Percentiles rank a stretch among this genome's conserved stretches.
These are phyloP conservation scores for Diatrype stigma DNA, from an alignment of 2,329 filamentous ascomycete genomes.

Conservation along the genomic window DNA sequence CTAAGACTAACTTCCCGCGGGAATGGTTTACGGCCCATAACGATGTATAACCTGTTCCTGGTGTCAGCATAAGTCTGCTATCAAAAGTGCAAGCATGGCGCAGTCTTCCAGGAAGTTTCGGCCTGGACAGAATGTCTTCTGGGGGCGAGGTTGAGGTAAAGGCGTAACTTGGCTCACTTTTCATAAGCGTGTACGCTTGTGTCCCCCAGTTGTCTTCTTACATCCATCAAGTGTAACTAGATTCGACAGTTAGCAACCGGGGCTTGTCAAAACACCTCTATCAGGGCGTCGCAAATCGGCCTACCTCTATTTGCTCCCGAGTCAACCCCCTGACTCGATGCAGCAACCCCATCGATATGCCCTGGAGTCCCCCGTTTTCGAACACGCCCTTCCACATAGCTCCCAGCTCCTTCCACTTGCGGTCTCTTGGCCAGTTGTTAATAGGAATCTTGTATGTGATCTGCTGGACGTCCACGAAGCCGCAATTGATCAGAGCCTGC, in stretches of 20 bases:
- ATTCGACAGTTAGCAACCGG: conserved; percentile 4
- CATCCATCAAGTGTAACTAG: conserved; percentile 45
- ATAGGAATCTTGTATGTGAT: conserved; percentile 50
- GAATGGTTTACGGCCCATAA: conserved; percentile 48
- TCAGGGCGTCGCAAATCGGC: conserved; percentile 8
- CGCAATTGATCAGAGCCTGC: conserved; percentile 40
- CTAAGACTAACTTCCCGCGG: conserved; percentile 23
- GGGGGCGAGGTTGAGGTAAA: no score
- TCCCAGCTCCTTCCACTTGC: conserved; percentile 38
- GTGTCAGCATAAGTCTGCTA: neutral
- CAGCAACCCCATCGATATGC: conserved; percentile 38
- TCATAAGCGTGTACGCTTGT: conserved; percentile 45
- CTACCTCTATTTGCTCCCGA: conserved; percentile 46
- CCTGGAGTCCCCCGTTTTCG: conserved; percentile 38
- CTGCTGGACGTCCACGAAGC: conserved; percentile 53
- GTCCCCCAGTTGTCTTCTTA: conserved; percentile 44
- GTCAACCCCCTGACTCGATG: conserved; percentile 36
- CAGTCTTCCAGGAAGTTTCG: no score
- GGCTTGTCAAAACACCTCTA: neutral
- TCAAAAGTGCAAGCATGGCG: neutral
- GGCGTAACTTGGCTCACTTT: conserved; percentile 19
- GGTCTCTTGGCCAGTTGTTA: conserved; percentile 49
- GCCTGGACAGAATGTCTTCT: no score
- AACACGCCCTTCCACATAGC: conserved; percentile 41
- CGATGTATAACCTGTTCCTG: conserved; percentile 36